Base-by-base conservation (phyloP, 805 yeast species). In the Zygoascus flipseniorum region DNA sequence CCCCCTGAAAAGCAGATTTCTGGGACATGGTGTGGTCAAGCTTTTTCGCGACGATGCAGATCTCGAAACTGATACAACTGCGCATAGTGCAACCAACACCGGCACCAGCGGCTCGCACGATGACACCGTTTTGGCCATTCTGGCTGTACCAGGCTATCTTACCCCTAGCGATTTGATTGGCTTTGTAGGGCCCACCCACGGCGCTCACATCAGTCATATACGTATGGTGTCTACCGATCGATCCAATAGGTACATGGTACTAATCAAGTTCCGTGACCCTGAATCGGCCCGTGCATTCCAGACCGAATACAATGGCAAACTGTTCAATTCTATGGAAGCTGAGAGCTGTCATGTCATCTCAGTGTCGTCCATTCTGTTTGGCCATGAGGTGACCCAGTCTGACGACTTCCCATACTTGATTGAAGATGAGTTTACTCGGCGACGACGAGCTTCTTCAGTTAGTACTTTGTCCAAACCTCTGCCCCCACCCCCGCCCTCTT, bases 121-220 rank as follows among this genome's bases (percentile, higher is more conserved):
- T 19, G 50, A 51, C 18, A 53, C 89, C 1, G 84, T 85, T 70
- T 79, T 87, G 3, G 82, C 92, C 0, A 85, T 89, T 18, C 67
- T 89, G n/a, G 89, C 95, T 0, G 83, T 89, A 0, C 97, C 97
- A 0, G 81, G 86, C 10, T 90, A 89, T 65, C 84, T 89, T 67
- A 83, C 95, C 0, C 86, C 92, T 0, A 84, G 89, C 23, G 97
- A 89, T 61, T 65, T 90, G 23, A 66, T 89, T 3, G 95, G 92
- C 5, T 89, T 84, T 64, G 78, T 90, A 10, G 95, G 95, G 23
- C 83, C 83, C 47, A 69, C 74, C 1, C 74, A 77, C 31, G 68
- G 79, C 57, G 73, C 75, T 10, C 66, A 72, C 26, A 77, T 87
- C 1, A 76, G 89, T 0, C 93, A 89, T 69, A 76, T 89, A 55